Evolutionary conservation across 2,329 filamentous ascomycete species (phyloP), one percentile per base, ranked within the genome.

Genomic region (Colletotrichum neosansevieriae): DNA sequence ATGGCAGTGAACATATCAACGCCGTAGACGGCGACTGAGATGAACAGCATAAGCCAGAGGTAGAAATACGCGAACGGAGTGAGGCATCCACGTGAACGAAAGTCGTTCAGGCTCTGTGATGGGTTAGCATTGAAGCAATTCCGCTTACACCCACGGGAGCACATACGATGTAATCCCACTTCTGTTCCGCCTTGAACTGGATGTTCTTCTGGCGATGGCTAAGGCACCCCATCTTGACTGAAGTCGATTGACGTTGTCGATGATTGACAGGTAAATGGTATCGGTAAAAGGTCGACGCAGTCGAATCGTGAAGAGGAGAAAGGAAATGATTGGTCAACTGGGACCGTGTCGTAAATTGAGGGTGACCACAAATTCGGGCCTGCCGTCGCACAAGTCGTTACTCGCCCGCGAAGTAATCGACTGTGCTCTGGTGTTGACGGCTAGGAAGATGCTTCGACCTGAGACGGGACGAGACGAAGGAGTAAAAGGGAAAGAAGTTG

Each of bases 1-100:
- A 98, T 88, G 70, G 94, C 94, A 4, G 94, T 98, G 77, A 98
- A 98, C 70, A 91, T 94, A 81, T 98, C 95, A 77, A 97, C 92
- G 32, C 85, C 90, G 79, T 99, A 98, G 72, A 97, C 94, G 50
- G 93, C 91, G 57, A 95, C 78, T 3, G 94, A 96, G 66, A 97
- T 84, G 59, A 94, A 64, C 50, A 95, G 86, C 73, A 94, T 92
- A 67, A 96, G 85, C 87, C 91, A 96, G 58, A 98, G 86, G 81
- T 94, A 96, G 74, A 84, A 88, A 79, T 98, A 98, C 69, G 94
- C 94, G 72, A 97, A 86, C 9, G 88, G 85, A 1, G 92, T 87
- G 72, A 92, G 90, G 78, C 92, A 94, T 13, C 93, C 95, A 34
- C 87, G 89, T 2, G 92, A 91, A 77, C 91, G 94, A 85, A 98